Percentiles rank a stretch among this genome's conserved stretches.
Conservation (phyloP, 1,139 yeast species). For the Saccharomycopsis hybrid region DNA sequence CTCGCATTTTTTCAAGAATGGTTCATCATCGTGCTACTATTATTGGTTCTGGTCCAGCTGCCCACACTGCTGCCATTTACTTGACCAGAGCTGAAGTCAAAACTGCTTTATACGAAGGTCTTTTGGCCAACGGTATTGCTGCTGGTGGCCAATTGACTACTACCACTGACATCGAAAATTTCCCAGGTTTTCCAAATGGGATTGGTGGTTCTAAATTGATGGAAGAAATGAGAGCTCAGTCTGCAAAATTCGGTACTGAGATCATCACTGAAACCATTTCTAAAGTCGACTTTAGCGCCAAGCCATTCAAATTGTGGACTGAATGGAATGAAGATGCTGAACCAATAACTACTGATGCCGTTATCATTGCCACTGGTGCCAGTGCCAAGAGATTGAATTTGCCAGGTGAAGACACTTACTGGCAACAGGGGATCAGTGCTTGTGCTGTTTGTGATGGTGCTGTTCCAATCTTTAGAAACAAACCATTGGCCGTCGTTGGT, state of each 20-base stretch:
- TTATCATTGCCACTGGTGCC: constrained; percentile 94
- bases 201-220: constrained; percentile 80
- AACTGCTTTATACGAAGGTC: constrained; percentile 91
- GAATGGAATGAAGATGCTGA: constrained; percentile 84
- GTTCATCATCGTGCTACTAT: constrained; percentile 86
- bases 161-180: constrained; percentile 94
- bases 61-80: constrained; percentile 98
- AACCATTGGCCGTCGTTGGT: constrained; percentile 94
- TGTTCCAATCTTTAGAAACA: constrained; percentile 95
- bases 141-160: constrained; percentile 99
- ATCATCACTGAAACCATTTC: constrained; percentile 91
- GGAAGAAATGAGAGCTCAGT: constrained; percentile 91
- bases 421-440: constrained; percentile 99
- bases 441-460: constrained; percentile 99
- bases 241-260: constrained; percentile 81
- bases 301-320: constrained; percentile 95
- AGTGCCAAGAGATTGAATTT: constrained; percentile 89
- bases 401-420: constrained; percentile 95
- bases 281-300: constrained; percentile 76
- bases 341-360: constrained; percentile 88
- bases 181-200: constrained; percentile 98
- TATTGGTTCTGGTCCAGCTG: constrained; percentile 98
- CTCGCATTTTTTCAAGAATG: constrained; percentile 53
- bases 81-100: constrained; percentile 93
- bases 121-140: constrained; percentile 96